Evolutionary conservation across 805 yeast species (phyloP).

Genomic region (Maudiozyma bulderi): DNA sequence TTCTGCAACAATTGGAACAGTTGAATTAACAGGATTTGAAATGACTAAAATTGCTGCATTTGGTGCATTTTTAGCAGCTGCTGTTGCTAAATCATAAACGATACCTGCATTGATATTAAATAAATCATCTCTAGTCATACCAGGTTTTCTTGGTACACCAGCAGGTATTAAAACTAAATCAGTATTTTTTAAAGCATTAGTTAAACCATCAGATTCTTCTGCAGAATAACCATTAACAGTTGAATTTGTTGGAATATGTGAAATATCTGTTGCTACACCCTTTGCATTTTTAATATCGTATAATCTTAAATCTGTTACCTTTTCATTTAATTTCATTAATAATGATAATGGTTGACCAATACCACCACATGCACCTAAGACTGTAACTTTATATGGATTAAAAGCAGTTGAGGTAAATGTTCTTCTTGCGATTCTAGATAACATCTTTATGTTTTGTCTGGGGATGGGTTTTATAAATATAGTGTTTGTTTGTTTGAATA

Average conservation of each 20-base stretch:
- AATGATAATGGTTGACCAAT: conserved; percentile 86
- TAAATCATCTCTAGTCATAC: conserved; percentile 96
- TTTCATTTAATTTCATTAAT: conserved; percentile 76
- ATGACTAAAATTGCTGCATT: conserved; percentile 74
- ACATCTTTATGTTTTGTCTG: conserved; percentile 31
- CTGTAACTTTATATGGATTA: conserved; percentile 68
- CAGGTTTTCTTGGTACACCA: conserved; percentile 97
- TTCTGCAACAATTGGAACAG: conserved; percentile 94
- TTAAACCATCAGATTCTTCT: conserved; percentile 58
- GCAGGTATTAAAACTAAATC: conserved; percentile 90
- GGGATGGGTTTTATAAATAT: not conserved
- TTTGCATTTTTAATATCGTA: conserved; percentile 89
- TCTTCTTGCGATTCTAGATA: conserved; percentile 46
- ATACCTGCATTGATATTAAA: conserved; percentile 94
- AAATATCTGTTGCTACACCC: conserved; percentile 94
- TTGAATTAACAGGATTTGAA: conserved; percentile 94
- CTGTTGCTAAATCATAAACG: conserved; percentile 85
- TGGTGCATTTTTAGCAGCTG: conserved; percentile 74
- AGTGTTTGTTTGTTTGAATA: not conserved
- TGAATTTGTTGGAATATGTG: conserved; percentile 90
- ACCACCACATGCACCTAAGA: conserved; percentile 85
- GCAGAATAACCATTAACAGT: conserved; percentile 82
- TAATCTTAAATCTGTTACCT: conserved; percentile 75
- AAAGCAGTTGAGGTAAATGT: conserved; percentile 59
- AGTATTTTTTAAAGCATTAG: conserved; percentile 58